Evolutionary conservation across 106 monocot species (phyloP).

Genomic region (Phalaenopsis equestris): DNA sequence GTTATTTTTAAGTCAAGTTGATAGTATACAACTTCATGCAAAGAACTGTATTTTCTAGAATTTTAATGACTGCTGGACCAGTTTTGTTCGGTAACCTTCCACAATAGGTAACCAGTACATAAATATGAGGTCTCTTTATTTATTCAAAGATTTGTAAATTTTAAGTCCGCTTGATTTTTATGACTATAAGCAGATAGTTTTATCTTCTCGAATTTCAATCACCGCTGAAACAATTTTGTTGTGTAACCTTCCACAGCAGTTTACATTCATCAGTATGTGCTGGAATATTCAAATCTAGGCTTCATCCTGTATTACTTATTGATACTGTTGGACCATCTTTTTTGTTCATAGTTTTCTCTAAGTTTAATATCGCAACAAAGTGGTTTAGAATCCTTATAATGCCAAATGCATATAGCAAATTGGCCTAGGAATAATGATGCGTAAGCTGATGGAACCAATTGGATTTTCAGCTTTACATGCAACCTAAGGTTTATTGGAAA

Average conservation of each 20-base stretch:
- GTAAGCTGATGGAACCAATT: not conserved
- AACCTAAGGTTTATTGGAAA: not conserved
- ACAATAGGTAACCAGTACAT: too few relatives aligned
- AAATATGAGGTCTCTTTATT: too few relatives aligned
- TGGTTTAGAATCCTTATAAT: not conserved
- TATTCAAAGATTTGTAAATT: not conserved
- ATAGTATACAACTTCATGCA: too few relatives aligned
- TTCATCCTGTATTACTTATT: not conserved
- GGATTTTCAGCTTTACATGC: not conserved
- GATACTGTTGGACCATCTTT: not conserved
- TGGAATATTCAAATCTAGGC: not conserved
- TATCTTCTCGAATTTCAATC: not conserved
- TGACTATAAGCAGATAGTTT: not conserved
- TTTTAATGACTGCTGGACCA: too few relatives aligned
- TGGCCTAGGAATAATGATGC: not conserved
- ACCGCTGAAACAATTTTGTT: not conserved
- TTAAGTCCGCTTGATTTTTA: not conserved
- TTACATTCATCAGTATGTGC: not conserved
- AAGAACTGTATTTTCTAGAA: too few relatives aligned
- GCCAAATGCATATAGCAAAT: not conserved
- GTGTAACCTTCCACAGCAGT: not conserved
- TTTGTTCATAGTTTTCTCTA: not conserved
- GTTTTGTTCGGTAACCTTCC: too few relatives aligned
- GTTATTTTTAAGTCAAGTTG: too few relatives aligned
- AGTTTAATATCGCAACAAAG: not conserved